Conservation (phyloP, 441 rosid species). For the Gossypium gossypioides region DNA sequence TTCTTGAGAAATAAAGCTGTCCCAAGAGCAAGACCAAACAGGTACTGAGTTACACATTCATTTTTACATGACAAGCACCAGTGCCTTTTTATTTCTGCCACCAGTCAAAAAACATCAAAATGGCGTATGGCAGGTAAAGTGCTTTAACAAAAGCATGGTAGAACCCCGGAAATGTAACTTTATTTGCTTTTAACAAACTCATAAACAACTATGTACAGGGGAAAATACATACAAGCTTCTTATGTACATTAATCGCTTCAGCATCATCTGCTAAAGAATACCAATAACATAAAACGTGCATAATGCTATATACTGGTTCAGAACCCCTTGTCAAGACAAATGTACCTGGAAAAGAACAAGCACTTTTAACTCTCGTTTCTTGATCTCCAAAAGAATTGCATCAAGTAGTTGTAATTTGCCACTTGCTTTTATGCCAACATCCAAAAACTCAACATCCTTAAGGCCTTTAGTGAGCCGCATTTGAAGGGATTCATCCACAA, state of each 20-base stretch:
- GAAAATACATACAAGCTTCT: not conserved
- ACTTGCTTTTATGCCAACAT: constrained; percentile 77
- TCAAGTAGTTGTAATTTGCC: constrained; percentile 80
- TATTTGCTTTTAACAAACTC: not conserved
- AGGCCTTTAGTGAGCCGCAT: constrained; percentile 30
- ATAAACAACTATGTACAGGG: not conserved
- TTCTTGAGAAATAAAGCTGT: not conserved
- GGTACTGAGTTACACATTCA: not conserved
- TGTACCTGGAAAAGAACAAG: constrained; percentile 81
- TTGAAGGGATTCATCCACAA: constrained; percentile 40
- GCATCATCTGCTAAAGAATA: not conserved
- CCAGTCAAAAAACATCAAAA: not conserved
- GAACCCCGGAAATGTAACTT: not conserved
- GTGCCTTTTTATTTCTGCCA: not conserved
- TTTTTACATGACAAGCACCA: not conserved
- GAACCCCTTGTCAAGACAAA: not conserved
- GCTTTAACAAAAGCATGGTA: not conserved
- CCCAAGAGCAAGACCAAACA: not conserved
- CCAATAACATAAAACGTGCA: not conserved
- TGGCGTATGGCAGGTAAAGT: not conserved
- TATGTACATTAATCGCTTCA: not conserved
- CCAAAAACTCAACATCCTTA: constrained; percentile 33
- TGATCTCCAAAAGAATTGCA: constrained; percentile 56
- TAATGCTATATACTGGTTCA: not conserved
- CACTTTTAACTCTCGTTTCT: constrained; percentile 48